Percentiles rank a stretch among this genome's conserved stretches.
Evolutionary conservation across 768 basidiomycete genomes (phyloP).

Genomic region (Psilocybe cubensis): DNA sequence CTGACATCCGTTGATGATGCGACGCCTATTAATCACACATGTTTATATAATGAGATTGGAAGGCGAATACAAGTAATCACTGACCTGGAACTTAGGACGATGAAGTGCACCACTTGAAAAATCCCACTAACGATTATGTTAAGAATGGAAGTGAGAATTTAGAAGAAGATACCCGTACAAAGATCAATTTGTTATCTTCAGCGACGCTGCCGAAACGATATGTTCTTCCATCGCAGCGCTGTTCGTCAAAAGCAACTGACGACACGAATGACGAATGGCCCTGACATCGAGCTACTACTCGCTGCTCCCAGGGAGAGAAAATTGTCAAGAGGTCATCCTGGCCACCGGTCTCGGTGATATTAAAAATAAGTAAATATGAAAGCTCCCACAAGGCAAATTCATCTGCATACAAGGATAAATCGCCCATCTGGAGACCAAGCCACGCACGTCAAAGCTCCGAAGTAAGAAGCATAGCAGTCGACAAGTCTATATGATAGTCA

Average conservation of each 20-base stretch:
- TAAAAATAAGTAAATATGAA: neutral
- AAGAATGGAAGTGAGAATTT: neutral
- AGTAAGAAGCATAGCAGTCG: slow-evolving; percentile 94
- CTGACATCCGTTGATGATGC: slow-evolving; percentile 75
- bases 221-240: slow-evolving; percentile 84
- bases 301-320: slow-evolving; percentile 92
- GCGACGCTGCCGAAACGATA: slow-evolving; percentile 96
- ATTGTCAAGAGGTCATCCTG: slow-evolving; percentile 97
- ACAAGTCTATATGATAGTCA: slow-evolving; percentile 60
- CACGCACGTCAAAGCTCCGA: slow-evolving; percentile 87
- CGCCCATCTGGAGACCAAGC: slow-evolving; percentile 96
- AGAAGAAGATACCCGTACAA: slow-evolving; percentile 56
- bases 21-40: slow-evolving; percentile 38
- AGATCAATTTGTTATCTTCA: slow-evolving; percentile 92
- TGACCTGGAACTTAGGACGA: slow-evolving; percentile 75
- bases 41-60: neutral
- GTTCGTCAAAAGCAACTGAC: slow-evolving; percentile 87
- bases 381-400: neutral
- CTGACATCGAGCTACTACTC: slow-evolving; percentile 94
- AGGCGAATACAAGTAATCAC: slow-evolving; percentile 7
- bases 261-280: slow-evolving; percentile 97
- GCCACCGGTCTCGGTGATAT: slow-evolving; percentile 74
- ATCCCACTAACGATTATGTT: slow-evolving; percentile 70
- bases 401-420: slow-evolving; percentile 71
- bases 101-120: slow-evolving; percentile 92